Evolutionary conservation across 208 protist genomes (phyloP).

Genomic region (Kentomonas sorsogonicus): DNA sequence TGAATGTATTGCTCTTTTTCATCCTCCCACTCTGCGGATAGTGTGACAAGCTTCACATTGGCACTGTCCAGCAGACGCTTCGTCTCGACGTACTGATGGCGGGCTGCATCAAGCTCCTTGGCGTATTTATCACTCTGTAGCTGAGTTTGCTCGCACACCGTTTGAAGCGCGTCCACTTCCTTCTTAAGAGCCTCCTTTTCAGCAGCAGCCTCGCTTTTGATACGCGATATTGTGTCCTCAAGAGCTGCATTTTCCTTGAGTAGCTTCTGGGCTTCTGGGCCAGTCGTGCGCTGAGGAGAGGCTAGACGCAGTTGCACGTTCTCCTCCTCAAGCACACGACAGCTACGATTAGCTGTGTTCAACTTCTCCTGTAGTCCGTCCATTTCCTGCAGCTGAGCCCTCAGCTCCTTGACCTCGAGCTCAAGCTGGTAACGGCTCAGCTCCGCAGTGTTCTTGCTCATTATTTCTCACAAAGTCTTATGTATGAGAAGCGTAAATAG

Average conservation of each 20-base stretch:
- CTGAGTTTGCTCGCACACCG: constrained; percentile 21
- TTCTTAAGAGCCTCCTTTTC: constrained; percentile 17
- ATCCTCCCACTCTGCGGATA: constrained; percentile 42
- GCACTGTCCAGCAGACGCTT: constrained; percentile 30
- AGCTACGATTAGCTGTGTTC: constrained; percentile 59
- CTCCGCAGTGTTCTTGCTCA: too few species aligned
- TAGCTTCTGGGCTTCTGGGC: constrained; percentile 44
- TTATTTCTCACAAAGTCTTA: constrained; percentile 38
- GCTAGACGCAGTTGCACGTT: constrained; percentile 56
- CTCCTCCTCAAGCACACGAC: constrained; percentile 71
- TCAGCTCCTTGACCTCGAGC: constrained; percentile 51
- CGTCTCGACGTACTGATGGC: constrained; percentile 31
- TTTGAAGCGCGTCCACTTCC: too few species aligned
- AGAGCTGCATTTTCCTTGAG: constrained; percentile 56
- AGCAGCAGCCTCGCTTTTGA: constrained; percentile 5
- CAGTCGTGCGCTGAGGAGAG: constrained; percentile 25
- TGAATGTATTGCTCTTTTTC: constrained; percentile 49
- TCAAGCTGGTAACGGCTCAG: constrained; percentile 70
- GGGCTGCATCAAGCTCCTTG: constrained; percentile 33
- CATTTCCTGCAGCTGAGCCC: constrained; percentile 34
- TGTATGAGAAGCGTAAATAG: constrained; percentile 5
- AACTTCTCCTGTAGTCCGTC: constrained; percentile 65
- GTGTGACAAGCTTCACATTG: constrained; percentile 25
- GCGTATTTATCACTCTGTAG: constrained; percentile 24
- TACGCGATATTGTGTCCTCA: too few species aligned